These are phyloP conservation scores for Aspergillus pseudonomiae DNA, from an alignment of 2,329 filamentous ascomycete genomes.

Conservation along the genomic window DNA sequence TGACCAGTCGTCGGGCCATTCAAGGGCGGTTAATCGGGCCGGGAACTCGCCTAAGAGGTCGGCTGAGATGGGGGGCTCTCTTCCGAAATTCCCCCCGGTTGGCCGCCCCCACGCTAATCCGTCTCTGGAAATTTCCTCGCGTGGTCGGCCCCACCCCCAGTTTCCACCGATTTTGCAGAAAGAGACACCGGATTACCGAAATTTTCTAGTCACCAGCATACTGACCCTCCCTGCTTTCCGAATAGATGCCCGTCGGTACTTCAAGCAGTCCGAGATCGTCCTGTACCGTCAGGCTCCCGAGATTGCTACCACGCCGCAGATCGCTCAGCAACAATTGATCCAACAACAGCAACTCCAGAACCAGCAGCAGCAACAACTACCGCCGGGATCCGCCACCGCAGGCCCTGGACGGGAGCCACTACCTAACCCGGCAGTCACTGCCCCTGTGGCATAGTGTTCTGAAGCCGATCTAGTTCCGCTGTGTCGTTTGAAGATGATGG, in stretches of 20 bases:
- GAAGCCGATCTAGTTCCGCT: neutral
- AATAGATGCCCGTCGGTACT: slow-evolving; percentile 89
- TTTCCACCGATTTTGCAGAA: slow-evolving; percentile 14
- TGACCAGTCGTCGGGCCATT: slow-evolving; percentile 33
- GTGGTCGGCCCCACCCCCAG: slow-evolving; percentile 28
- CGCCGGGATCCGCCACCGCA: slow-evolving; percentile 39
- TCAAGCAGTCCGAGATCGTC: slow-evolving; percentile 99
- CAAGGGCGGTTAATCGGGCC: slow-evolving; percentile 23
- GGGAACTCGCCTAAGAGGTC: slow-evolving; percentile 16
- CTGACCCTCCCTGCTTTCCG: slow-evolving; percentile 14
- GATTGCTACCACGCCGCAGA: slow-evolving; percentile 44
- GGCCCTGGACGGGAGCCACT: slow-evolving; percentile 34
- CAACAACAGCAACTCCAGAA: slow-evolving; percentile 42
- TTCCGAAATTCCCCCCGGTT: slow-evolving; percentile 17
- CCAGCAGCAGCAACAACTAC: slow-evolving; percentile 38
- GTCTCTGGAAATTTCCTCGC: slow-evolving; percentile 20
- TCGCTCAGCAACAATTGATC: slow-evolving; percentile 44
- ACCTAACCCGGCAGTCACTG: slow-evolving; percentile 23
- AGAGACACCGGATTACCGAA: neutral
- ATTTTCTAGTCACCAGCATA: slow-evolving; percentile 4
- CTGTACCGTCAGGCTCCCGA: slow-evolving; percentile 76
- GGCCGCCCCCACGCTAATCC: slow-evolving; percentile 37
- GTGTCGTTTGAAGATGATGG: neutral
- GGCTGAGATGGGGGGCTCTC: neutral
- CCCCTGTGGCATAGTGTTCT: slow-evolving; percentile 30